These are phyloP conservation scores for Termitomyces titanicus DNA, from an alignment of 768 basidiomycete species.

Conservation along the genomic window DNA sequence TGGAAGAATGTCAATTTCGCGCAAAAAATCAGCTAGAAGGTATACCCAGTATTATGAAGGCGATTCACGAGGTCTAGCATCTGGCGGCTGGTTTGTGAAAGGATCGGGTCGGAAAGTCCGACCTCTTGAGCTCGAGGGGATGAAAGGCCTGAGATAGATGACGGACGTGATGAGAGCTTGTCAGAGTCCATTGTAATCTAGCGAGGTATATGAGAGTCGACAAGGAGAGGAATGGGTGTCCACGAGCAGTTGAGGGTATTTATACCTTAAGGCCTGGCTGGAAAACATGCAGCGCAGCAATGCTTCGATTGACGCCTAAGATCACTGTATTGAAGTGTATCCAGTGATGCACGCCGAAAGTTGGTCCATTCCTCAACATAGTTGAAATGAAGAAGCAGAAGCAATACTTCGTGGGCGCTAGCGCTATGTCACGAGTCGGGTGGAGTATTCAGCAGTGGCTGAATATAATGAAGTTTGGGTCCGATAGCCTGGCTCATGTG, in stretches of 20 bases:
- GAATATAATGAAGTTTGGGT: no score
- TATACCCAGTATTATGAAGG: slow-evolving; percentile 53
- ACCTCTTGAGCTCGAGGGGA: slow-evolving; percentile 37
- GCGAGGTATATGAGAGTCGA: background rate
- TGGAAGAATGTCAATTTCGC: slow-evolving; percentile 20
- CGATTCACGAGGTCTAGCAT: slow-evolving; percentile 55
- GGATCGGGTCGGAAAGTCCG: slow-evolving; percentile 42
- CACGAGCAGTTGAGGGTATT: background rate
- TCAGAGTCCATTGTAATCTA: background rate
- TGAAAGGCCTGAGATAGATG: background rate
- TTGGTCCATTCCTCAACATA: background rate
- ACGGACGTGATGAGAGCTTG: background rate
- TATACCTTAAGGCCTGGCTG: background rate
- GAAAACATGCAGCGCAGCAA: background rate
- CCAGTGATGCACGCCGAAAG: no score
- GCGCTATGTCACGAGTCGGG: background rate
- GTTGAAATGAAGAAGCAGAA: background rate
- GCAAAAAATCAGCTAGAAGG: background rate
- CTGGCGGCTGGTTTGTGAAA: slow-evolving; percentile 33
- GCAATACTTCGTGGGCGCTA: background rate
- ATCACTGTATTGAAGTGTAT: background rate
- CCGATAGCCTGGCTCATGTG: background rate
- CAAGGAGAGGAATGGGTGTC: background rate
- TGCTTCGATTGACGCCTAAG: background rate
- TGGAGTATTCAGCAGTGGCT: no score